Evolutionary conservation across 495 filamentous ascomycete genomes (phyloP), one percentile per base, ranked within the genome.

Genomic region (Aspergillus baeticus): DNA sequence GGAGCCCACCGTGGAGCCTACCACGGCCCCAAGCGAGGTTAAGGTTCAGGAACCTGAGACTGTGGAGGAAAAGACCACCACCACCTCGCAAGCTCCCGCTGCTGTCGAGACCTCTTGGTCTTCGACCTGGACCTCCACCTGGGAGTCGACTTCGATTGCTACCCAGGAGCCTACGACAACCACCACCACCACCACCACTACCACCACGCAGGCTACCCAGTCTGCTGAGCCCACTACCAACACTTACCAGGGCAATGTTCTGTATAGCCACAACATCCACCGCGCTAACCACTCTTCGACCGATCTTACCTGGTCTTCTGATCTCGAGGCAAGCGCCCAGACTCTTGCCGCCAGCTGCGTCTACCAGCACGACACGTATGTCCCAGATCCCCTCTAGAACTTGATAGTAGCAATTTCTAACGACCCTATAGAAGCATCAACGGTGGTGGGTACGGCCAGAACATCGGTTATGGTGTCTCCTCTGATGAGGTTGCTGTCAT

Each of bases 191-290:
- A 35, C 64, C 15, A 71, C 71, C 41, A 74, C 72, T 48, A 51
- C 63, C 26, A 45, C 62, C 31, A 67, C 70, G 41, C 59, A 68
- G 29, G 61, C 69, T 29, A 56, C 70, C 61, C 23, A 52, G 62
- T 31, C 68, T 26, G 51, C 53, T 20, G 56, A 55, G 22, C 44
- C 60, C 10, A 36, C 65, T 44, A 55, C 63, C 45, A 70, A 63
- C 38, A 45, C 62, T 42, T 87, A 86, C 69, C 59, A 76, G 61
- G 61, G 65, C 39, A 57, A 67, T 5, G 70, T 82, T 14, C 65
- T 92, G 36, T 77, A 84, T 64, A 83, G 87, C 71, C 94, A 98
- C 82, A 96, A 97, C 77, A 58, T 85, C 37, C 88, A 92, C 71
- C 92, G 94, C 62, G 79, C 81, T 67, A 92, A 90, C 75, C 92